Percentiles rank a stretch among this genome's conserved stretches.
These are phyloP conservation scores for Testicularia cyperi DNA, from an alignment of 1,284 basidiomycete genomes.

Conservation along the genomic window DNA sequence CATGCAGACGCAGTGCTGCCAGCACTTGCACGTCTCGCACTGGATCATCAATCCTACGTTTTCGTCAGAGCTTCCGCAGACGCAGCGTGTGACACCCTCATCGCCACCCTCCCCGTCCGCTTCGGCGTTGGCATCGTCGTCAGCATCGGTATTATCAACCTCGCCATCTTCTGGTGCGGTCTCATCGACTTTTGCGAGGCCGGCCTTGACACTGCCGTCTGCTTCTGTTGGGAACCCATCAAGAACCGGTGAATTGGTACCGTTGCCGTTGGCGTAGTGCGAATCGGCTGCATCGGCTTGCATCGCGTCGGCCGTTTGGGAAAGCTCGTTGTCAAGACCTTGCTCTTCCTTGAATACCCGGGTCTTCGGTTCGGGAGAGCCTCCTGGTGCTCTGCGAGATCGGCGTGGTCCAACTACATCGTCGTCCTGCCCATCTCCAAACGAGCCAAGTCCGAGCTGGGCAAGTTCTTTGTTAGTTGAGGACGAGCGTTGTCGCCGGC, in stretches of 20 bases:
- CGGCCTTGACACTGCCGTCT: too few species aligned
- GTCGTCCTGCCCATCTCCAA: constrained; percentile 38
- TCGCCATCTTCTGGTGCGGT: too few species aligned
- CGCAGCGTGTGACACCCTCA: constrained; percentile 84
- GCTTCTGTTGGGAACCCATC: too few species aligned
- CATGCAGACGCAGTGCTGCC: constrained; percentile 98
- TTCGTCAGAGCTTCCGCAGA: constrained; percentile 79
- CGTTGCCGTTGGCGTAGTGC: too few species aligned
- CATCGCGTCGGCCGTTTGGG: background rate
- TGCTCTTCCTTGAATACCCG: constrained; percentile 18
- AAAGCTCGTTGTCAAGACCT: too few species aligned
- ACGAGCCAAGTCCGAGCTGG: constrained; percentile 33
- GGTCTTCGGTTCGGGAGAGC: constrained; percentile 28
- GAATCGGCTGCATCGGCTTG: background rate
- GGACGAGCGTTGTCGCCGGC: constrained; percentile 3
- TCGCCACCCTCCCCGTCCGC: constrained; percentile 69
- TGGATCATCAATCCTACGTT: constrained; percentile 81
- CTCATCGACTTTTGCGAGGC: too few species aligned
- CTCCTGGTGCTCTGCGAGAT: constrained; percentile 30
- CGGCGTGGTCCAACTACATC: constrained; percentile 32
- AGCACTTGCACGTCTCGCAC: constrained; percentile 93
- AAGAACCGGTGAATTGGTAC: too few species aligned
- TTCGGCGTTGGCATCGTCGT: constrained; percentile 3
- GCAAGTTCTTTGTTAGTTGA: constrained; percentile 42
- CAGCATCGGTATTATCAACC: constrained; percentile 2